These are phyloP conservation scores for Elsinoe perseae DNA, from an alignment of 2,329 filamentous ascomycete genomes.

Conservation along the genomic window DNA sequence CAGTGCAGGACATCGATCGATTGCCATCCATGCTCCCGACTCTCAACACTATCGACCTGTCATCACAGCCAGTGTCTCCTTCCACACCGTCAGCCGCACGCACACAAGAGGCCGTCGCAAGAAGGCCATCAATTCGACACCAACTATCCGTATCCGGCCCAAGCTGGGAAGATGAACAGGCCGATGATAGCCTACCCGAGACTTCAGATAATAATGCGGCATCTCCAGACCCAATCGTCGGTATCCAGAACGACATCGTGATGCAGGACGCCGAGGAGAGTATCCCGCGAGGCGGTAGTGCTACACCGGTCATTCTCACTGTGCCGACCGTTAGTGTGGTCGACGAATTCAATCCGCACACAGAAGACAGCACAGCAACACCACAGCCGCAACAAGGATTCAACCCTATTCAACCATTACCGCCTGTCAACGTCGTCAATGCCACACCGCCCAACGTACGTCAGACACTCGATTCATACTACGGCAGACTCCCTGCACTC, in stretches of 20 bases:
- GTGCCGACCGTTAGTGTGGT: constrained; percentile 74
- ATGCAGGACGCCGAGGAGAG: constrained; percentile 83
- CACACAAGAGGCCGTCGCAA: constrained; percentile 41
- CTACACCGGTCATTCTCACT: constrained; percentile 63
- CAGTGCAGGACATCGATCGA: constrained; percentile 73
- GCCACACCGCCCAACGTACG: constrained; percentile 68
- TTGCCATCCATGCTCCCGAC: constrained; percentile 73
- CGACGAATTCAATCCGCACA: constrained; percentile 76
- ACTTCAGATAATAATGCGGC: constrained; percentile 25
- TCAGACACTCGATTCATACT: constrained; percentile 41
- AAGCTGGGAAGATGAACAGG: constrained; percentile 68
- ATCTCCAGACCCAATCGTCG: constrained; percentile 60
- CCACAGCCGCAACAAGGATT: constrained; percentile 28
- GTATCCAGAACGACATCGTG: constrained; percentile 72
- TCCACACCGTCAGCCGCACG: constrained; percentile 68
- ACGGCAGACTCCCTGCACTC: constrained; percentile 23
- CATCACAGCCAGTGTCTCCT: constrained; percentile 86
- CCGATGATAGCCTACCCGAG: constrained; percentile 74
- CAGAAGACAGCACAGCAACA: constrained; percentile 65
- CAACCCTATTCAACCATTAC: constrained; percentile 54
- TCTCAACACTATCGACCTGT: constrained; percentile 54
- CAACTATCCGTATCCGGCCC: constrained; percentile 82
- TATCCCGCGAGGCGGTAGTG: constrained; percentile 59
- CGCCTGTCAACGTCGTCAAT: constrained; percentile 57
- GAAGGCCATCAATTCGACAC: constrained; percentile 80